Conservation (phyloP, 805 yeast species). For the Wickerhamomyces bovis region DNA sequence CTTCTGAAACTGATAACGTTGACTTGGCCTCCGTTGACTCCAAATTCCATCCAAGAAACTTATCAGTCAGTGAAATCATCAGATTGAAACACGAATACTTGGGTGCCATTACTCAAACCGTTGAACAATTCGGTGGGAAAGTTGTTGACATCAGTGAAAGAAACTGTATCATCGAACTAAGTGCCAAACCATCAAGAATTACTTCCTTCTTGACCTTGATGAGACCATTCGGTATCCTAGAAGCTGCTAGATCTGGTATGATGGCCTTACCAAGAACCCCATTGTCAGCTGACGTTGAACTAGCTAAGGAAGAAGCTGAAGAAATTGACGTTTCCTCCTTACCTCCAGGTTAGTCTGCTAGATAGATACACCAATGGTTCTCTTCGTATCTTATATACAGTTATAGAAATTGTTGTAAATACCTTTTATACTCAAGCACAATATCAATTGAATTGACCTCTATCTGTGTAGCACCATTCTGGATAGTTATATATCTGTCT, state of each 20-base stretch:
- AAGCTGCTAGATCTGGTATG: slow-evolving; percentile 96
- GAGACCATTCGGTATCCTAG: slow-evolving; percentile 94
- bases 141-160: slow-evolving; percentile 89
- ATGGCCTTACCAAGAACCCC: slow-evolving; percentile 98
- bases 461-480: neutral
- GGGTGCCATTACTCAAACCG: slow-evolving; percentile 73
- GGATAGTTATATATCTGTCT: too few relatives aligned
- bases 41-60: slow-evolving; percentile 79
- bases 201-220: slow-evolving; percentile 80
- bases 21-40: slow-evolving; percentile 22
- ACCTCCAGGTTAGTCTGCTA: slow-evolving; percentile 79
- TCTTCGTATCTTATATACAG: neutral
- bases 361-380: neutral
- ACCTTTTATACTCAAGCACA: neutral
- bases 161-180: slow-evolving; percentile 88
- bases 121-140: slow-evolving; percentile 87
- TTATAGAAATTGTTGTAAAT: neutral
- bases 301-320: slow-evolving; percentile 43
- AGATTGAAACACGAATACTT: slow-evolving; percentile 91
- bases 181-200: slow-evolving; percentile 90
- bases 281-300: slow-evolving; percentile 5
- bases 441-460: neutral
- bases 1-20: slow-evolving; percentile 1
- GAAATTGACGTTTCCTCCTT: slow-evolving; percentile 81
- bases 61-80: slow-evolving; percentile 85